A percentile compares a stretch with the other conserved stretches of the same genome.
Evolutionary conservation across 495 filamentous ascomycete genomes (phyloP).

Genomic region (Wilcoxina mikolae): DNA sequence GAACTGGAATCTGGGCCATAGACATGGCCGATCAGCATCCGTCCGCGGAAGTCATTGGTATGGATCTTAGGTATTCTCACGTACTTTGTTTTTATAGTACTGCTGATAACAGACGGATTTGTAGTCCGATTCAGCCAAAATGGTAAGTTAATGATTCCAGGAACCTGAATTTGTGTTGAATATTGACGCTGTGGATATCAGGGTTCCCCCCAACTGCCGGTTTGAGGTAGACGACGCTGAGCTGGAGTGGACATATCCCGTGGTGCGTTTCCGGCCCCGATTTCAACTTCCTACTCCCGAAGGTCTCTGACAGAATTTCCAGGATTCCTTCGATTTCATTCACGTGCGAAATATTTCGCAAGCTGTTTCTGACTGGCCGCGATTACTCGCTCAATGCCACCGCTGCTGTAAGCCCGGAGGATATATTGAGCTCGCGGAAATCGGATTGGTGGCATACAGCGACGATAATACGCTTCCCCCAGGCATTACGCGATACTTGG

Average conservation of each 20-base stretch:
- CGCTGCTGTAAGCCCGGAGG: not conserved
- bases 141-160: slow-evolving; percentile 12
- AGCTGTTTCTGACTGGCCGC: slow-evolving; percentile 36
- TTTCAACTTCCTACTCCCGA: too few species aligned
- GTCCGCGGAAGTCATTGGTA: slow-evolving; percentile 38
- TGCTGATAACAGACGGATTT: not conserved
- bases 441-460: not conserved
- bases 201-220: slow-evolving; percentile 17
- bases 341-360: slow-evolving; percentile 31
- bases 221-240: slow-evolving; percentile 42
- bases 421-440: not conserved
- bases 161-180: slow-evolving; percentile 22
- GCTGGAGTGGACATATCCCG: slow-evolving; percentile 33
- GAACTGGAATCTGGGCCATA: slow-evolving; percentile 39
- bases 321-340: slow-evolving; percentile 31
- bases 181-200: slow-evolving; percentile 11
- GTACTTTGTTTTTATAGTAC: not conserved
- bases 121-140: slow-evolving; percentile 36
- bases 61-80: slow-evolving; percentile 41
- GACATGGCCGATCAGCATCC: slow-evolving; percentile 39
- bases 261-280: slow-evolving; percentile 34
- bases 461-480: not conserved
- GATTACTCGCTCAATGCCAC: slow-evolving; percentile 34
- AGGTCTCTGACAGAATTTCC: too few species aligned
- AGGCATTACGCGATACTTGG: not conserved